Percentiles rank a stretch among this genome's conserved stretches.
Conservation (phyloP, 257 asterid species). For the Craterostigma plantagineum region DNA sequence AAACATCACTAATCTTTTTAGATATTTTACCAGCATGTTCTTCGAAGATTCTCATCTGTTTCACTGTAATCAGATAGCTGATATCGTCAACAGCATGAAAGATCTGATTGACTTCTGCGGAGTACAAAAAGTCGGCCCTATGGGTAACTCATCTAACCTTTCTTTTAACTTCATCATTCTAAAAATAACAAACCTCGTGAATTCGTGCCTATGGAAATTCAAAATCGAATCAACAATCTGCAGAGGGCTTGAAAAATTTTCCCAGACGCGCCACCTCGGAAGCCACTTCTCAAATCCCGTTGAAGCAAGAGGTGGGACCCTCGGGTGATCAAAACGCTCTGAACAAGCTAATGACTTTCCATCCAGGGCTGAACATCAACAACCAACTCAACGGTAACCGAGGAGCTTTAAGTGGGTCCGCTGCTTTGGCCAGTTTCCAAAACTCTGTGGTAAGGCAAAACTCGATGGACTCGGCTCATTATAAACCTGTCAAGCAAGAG, state of each 20-base stretch:
- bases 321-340: no score
- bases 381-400: conserved; percentile 37
- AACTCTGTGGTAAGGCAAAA: conserved; percentile 52
- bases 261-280: conserved; percentile 27
- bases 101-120: conserved; percentile 83
- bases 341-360: no score
- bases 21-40: not conserved
- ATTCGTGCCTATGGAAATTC: not conserved
- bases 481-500: conserved; percentile 17
- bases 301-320: no score
- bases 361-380: conserved; percentile 33
- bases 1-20: not conserved
- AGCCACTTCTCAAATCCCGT: conserved; percentile 21
- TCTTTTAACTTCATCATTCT: not conserved
- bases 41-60: conserved; percentile 5
- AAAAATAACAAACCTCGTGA: not conserved
- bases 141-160: conserved; percentile 35
- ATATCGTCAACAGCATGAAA: conserved; percentile 94
- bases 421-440: conserved; percentile 50
- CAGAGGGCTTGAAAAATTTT: conserved; percentile 68
- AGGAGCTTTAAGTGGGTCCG: conserved; percentile 44
- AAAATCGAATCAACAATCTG: conserved; percentile 8
- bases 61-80: conserved; percentile 46
- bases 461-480: conserved; percentile 39
- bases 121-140: conserved; percentile 64